phyloP scores from a whole-genome alignment of 805 yeast species.

The Ogataea paradorogensis region DNA sequence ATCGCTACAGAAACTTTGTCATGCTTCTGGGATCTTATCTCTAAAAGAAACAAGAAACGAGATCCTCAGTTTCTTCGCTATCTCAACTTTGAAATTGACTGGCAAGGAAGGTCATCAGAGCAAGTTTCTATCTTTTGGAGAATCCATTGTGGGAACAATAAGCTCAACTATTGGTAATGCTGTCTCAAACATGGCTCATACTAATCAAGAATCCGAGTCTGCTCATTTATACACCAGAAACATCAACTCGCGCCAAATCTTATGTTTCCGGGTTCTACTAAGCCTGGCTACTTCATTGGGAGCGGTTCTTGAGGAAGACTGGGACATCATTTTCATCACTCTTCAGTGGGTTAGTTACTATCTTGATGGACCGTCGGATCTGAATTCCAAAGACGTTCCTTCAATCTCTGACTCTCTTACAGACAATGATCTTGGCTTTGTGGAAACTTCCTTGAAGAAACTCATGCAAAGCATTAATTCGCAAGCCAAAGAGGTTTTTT shows the following conservation, averaged over 20 bases:
- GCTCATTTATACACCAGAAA: conserved; percentile 36
- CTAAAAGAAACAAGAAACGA: conserved; percentile 56
- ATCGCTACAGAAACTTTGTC: conserved; percentile 76
- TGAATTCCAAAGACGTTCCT: conserved; percentile 39
- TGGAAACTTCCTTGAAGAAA: conserved; percentile 57
- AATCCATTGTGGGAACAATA: conserved; percentile 49
- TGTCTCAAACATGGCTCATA: conserved; percentile 28
- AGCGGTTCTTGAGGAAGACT: conserved; percentile 59
- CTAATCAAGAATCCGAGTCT: conserved; percentile 5
- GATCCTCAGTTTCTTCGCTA: conserved; percentile 45
- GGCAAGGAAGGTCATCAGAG: conserved; percentile 32
- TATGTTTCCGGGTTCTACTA: conserved; percentile 73
- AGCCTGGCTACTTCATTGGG: conserved; percentile 84
- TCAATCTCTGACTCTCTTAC: conserved; percentile 42
- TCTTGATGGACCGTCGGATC: conserved; percentile 56
- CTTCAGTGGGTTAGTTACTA: conserved; percentile 78
- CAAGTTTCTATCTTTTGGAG: conserved; percentile 45
- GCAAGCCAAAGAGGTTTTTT: conserved; percentile 51
- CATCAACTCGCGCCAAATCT: conserved; percentile 64
- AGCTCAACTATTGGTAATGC: conserved; percentile 41
- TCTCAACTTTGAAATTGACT: conserved; percentile 41
- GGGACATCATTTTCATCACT: conserved; percentile 62
- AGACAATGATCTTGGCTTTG: conserved; percentile 44
- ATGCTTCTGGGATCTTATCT: conserved; percentile 75
- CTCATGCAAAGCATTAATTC: conserved; percentile 59